Percentiles rank a stretch among this genome's conserved stretches.
These are phyloP conservation scores for Pisolithus marmoratus DNA, from an alignment of 768 basidiomycete genomes.

Conservation along the genomic window DNA sequence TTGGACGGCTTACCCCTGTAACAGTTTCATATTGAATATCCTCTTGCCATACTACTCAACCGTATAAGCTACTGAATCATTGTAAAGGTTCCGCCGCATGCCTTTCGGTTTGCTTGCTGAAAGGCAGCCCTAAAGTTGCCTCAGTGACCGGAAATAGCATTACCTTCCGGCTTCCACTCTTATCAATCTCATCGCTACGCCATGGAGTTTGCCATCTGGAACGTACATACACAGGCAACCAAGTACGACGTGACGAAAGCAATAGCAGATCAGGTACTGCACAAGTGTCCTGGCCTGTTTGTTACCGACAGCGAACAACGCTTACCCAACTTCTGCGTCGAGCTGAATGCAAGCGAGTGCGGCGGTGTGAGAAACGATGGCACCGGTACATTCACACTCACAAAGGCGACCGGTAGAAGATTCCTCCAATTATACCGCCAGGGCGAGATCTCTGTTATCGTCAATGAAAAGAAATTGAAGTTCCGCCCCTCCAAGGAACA, in stretches of 20 bases:
- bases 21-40: not conserved
- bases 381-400: conserved; percentile 31
- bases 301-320: conserved; percentile 17
- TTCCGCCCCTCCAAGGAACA: conserved; percentile 12
- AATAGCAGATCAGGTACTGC: conserved; percentile 48
- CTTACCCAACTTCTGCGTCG: conserved; percentile 56
- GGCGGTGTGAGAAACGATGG: conserved; percentile 58
- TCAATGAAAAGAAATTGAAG: conserved; percentile 36
- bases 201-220: too few relatives aligned
- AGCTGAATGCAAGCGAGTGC: not conserved
- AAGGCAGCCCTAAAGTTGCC: too few relatives aligned
- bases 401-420: conserved; percentile 31
- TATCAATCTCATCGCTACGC: too few relatives aligned
- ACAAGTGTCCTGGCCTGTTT: conserved; percentile 30
- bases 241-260: conserved; percentile 31
- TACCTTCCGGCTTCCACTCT: too few relatives aligned
- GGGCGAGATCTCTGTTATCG: conserved; percentile 33
- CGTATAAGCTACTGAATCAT: too few relatives aligned
- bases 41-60: too few relatives aligned
- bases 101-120: too few relatives aligned
- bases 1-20: conserved; percentile 24
- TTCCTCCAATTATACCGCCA: conserved; percentile 42
- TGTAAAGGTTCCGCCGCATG: too few relatives aligned
- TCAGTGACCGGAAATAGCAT: too few relatives aligned
- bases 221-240: too few relatives aligned